Evolutionary conservation across 2,329 filamentous ascomycete species (phyloP).

Genomic region (Nigrospora oryzae): DNA sequence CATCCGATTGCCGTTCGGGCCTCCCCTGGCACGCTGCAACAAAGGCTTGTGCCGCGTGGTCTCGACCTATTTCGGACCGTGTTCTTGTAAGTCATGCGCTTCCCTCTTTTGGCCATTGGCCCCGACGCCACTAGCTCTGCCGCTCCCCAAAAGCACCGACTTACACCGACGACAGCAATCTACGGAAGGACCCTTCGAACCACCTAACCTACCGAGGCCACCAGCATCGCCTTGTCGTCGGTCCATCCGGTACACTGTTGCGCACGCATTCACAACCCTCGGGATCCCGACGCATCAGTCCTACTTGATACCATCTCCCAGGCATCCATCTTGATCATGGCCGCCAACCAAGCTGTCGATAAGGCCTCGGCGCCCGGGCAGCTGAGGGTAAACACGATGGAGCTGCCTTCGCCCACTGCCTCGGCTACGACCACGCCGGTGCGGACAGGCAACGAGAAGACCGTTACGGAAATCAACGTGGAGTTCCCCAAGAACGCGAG

Average conservation of each 20-base stretch:
- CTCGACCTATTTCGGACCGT: neutral
- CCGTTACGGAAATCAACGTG: constrained; percentile 13
- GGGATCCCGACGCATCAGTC: too few relatives aligned
- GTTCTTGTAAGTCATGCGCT: neutral
- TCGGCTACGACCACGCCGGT: constrained; percentile 5
- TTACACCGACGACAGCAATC: too few relatives aligned
- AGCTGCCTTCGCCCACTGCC: constrained; percentile 10
- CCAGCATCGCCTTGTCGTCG: too few relatives aligned
- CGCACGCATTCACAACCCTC: too few relatives aligned
- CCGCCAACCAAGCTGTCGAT: neutral
- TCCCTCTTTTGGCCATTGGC: neutral
- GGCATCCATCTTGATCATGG: constrained; percentile 1
- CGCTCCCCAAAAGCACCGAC: too few relatives aligned
- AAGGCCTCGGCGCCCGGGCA: constrained; percentile 1
- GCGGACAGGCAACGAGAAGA: constrained; percentile 7
- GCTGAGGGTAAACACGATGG: constrained; percentile 6
- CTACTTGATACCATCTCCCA: neutral
- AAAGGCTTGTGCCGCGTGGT: neutral
- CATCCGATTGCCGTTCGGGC: neutral
- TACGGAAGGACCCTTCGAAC: too few relatives aligned
- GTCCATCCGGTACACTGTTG: too few relatives aligned
- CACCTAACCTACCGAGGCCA: too few relatives aligned
- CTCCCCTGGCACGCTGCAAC: neutral
- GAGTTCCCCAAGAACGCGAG: constrained; percentile 24
- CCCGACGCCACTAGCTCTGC: too few relatives aligned